Conservation (phyloP, 805 yeast genomes). For the Saccharomycopsis microspora region DNA sequence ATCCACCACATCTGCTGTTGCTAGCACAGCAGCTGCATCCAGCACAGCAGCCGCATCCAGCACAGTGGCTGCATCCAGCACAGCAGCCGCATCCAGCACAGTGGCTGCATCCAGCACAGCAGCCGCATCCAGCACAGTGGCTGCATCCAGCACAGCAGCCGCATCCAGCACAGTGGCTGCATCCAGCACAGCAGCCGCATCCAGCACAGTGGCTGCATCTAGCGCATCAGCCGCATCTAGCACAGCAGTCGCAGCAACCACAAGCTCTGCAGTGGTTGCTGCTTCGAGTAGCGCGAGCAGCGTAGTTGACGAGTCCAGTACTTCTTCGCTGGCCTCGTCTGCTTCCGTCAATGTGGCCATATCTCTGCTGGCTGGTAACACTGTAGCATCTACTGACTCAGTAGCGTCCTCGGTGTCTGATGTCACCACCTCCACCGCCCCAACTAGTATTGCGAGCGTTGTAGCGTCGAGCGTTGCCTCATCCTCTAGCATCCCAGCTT, state of each 20-base stretch:
- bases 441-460: not conserved
- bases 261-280: slow-evolving; percentile 1
- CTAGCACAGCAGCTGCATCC: not conserved
- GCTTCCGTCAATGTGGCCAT: not conserved
- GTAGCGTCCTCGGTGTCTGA: slow-evolving; percentile 13
- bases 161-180: slow-evolving; percentile 2
- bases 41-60: slow-evolving; percentile 1
- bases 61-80: not conserved
- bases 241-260: slow-evolving; percentile 4
- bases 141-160: not conserved
- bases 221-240: slow-evolving; percentile 8
- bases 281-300: slow-evolving; percentile 3
- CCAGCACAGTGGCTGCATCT: slow-evolving; percentile 4
- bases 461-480: not conserved
- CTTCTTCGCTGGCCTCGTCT: not conserved
- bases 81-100: not conserved
- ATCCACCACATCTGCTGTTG: not conserved
- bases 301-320: too few species aligned
- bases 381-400: slow-evolving; percentile 2
- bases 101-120: not conserved
- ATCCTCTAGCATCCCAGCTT: not conserved
- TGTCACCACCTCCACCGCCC: slow-evolving; percentile 18
- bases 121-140: not conserved
- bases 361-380: slow-evolving; percentile 16
- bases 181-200: not conserved